These are phyloP conservation scores for Arthrobotrys sphaeroides DNA, from an alignment of 2,329 filamentous ascomycete species.

Conservation along the genomic window DNA sequence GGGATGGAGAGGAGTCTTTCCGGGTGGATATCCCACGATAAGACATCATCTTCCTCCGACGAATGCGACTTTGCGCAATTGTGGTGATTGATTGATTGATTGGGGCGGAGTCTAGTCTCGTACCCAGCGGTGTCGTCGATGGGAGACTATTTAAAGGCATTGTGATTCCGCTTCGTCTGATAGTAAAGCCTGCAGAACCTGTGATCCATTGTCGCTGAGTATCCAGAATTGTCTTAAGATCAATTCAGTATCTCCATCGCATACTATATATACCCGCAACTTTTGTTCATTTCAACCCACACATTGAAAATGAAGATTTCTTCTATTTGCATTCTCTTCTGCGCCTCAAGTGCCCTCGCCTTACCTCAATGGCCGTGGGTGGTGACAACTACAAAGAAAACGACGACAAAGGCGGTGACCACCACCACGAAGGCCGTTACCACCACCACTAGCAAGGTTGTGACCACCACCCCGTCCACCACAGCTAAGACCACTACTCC, in stretches of 20 bases:
- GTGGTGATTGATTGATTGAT: too few relatives aligned
- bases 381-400: neutral
- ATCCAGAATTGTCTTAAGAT: neutral
- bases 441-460: neutral
- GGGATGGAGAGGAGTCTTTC: neutral
- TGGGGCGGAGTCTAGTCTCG: too few relatives aligned
- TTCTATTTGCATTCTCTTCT: neutral
- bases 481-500: neutral
- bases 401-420: neutral
- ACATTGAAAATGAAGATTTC: neutral
- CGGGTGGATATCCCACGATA: neutral
- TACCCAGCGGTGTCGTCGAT: too few relatives aligned
- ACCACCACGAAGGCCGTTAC: neutral
- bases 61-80: neutral
- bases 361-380: slow-evolving; percentile 1
- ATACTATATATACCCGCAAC: too few relatives aligned
- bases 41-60: neutral
- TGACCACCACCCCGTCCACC: neutral
- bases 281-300: neutral
- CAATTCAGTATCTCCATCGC: too few relatives aligned
- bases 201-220: neutral
- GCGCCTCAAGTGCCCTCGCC: neutral
- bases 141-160: neutral
- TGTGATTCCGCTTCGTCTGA: neutral
- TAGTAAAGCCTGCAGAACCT: neutral